Evolutionary conservation across 2,329 filamentous ascomycete genomes (phyloP), one percentile per base, ranked within the genome.

Genomic region (Diaporthe vaccinii): DNA sequence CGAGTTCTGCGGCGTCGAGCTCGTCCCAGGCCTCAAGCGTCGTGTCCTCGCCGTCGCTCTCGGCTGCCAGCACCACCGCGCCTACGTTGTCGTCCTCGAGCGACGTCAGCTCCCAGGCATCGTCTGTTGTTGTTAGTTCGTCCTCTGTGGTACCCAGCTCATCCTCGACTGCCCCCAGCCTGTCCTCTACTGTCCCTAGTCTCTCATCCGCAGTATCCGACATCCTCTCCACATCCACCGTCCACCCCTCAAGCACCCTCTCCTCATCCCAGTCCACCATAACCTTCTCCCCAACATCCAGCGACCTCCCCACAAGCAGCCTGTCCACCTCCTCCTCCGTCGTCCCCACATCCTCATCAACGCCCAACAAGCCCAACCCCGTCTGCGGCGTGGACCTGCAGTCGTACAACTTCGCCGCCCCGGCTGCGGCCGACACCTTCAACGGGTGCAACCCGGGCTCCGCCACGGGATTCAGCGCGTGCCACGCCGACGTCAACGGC

Each of bases 401-500:
- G 49, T 20, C 65, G 31, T 76, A 51, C 71, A 62, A 70, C 57
- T 17, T 8, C 31, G 31, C 14, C 68, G n/a, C 36, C 8, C 57
- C 28, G 7, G 59, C 53, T 6, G 41, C 62, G 12, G 71, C 71
- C 8, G 8, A 28, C 36, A 70, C 65, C 34, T 76, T 58, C 72
- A 76, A 62, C 61, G 74, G 65, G 36, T 75, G 74, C 74, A 75
- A 75, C 74, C 41, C 71, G 2, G 15, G 15, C 28, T 41, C 61
- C 17, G 25, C 22, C n/a, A 74, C 57, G 1, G 28, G 34, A 7
- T 76, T 65, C 39, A 74, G 55, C 49, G 71, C 62, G 17, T 76
- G 74, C 69, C 74, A 75, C 49, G 17, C 15, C 28, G 61, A 55
- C 31, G 28, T 69, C 61, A 68, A 39, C 55, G 55, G 70, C 7